Percentiles rank a stretch among this genome's conserved stretches.
phyloP scores from a whole-genome alignment of 331 rosid species.

The Malus hybrid region DNA sequence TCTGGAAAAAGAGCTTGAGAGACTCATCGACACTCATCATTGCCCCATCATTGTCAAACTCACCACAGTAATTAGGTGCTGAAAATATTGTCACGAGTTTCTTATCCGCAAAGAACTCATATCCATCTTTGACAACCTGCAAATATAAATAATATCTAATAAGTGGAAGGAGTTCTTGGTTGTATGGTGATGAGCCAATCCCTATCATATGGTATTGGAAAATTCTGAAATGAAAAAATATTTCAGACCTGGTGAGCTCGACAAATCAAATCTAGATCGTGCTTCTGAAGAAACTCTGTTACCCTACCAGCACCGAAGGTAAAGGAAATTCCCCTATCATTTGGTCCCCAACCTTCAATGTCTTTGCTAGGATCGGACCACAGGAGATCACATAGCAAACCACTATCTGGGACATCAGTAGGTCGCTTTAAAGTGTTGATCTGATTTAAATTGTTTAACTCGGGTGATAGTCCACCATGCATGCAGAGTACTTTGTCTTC shows the following conservation, averaged over 20 bases:
- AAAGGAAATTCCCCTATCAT: conserved; percentile 79
- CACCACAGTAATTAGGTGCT: no score
- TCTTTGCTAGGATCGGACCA: conserved; percentile 86
- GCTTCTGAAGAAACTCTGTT: conserved; percentile 48
- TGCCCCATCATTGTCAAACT: no score
- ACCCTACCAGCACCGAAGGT: conserved; percentile 73
- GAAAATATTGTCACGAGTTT: no score
- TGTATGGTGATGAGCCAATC: not conserved
- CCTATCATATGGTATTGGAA: not conserved
- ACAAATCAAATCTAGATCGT: conserved; percentile 71
- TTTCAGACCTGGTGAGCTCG: conserved; percentile 82
- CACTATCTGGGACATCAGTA: conserved; percentile 59
- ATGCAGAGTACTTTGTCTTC: conserved; percentile 79
- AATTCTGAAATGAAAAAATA: not conserved
- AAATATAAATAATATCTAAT: no score
- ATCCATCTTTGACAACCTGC: no score
- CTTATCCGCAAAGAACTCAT: no score
- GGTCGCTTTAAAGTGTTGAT: conserved; percentile 57
- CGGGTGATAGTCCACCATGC: conserved; percentile 96
- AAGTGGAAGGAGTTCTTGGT: not conserved
- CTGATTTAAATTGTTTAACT: conserved; percentile 46
- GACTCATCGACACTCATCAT: no score
- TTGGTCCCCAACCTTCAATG: conserved; percentile 63
- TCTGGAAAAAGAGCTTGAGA: conserved; percentile 31
- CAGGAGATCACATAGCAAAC: conserved; percentile 74